phyloP scores from a whole-genome alignment of 164 flowering plant genomes.

The Kalanchoe fedtschenkoi region DNA sequence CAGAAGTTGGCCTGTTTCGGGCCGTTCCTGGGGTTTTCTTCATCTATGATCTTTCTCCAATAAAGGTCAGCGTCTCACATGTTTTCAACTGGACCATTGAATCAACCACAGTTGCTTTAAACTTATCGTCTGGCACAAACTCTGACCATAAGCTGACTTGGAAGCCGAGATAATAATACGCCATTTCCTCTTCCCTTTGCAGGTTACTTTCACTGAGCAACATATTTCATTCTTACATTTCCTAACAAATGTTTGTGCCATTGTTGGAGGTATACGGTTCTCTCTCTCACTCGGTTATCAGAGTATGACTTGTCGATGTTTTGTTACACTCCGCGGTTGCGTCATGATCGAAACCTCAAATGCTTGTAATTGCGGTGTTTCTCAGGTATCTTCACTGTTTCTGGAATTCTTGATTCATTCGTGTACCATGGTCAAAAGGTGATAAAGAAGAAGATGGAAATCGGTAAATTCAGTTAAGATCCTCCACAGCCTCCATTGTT shows the following conservation, averaged over 20 bases:
- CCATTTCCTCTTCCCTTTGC: slow-evolving; percentile 12
- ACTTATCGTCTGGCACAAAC: not conserved
- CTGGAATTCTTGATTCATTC: slow-evolving; percentile 1
- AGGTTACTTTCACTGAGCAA: slow-evolving; percentile 71
- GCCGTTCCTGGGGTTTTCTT: slow-evolving; percentile 78
- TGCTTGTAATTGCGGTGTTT: not conserved
- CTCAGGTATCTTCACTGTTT: slow-evolving; percentile 4
- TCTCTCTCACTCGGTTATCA: not conserved
- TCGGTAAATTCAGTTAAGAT: slow-evolving; percentile 1
- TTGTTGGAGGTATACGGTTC: slow-evolving; percentile 61
- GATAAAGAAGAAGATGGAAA: slow-evolving; percentile 3
- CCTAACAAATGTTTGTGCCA: slow-evolving; percentile 79
- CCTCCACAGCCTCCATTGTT: not conserved
- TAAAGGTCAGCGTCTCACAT: slow-evolving; percentile 36
- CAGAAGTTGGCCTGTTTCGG: slow-evolving; percentile 48
- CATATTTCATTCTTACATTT: slow-evolving; percentile 74
- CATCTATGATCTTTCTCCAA: slow-evolving; percentile 86
- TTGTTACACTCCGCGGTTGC: too few species aligned
- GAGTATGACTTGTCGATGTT: not conserved
- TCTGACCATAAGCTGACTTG: not conserved
- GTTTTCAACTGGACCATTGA: not conserved
- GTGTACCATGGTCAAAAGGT: slow-evolving; percentile 1
- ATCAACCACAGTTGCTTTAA: not conserved
- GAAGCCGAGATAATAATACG: not conserved
- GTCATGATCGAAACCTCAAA: too few species aligned